Percentiles rank a stretch among this genome's conserved stretches.
These are phyloP conservation scores for Cochlearia excelsa DNA, from an alignment of 345 rosid genomes.

Conservation along the genomic window DNA sequence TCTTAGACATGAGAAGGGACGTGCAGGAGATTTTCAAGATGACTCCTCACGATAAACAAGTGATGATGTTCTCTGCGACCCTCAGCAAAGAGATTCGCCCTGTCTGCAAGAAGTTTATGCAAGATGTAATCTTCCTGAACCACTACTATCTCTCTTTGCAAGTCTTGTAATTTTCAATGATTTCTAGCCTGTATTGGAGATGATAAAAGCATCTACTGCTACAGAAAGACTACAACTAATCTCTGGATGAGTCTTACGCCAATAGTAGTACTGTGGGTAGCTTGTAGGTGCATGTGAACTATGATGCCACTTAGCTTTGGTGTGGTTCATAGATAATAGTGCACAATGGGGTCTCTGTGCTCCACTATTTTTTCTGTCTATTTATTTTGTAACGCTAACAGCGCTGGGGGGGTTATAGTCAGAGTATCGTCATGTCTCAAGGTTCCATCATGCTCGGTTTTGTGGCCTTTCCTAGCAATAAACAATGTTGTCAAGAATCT, in stretches of 20 bases:
- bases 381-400: background rate
- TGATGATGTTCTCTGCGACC: slow-evolving; percentile 99
- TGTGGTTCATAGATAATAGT: no score
- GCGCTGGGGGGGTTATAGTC: no score
- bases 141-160: slow-evolving; percentile 59
- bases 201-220: background rate
- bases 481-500: slow-evolving; percentile 35
- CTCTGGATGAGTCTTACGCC: background rate
- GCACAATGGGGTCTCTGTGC: no score
- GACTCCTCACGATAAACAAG: slow-evolving; percentile 99
- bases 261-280: background rate
- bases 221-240: background rate
- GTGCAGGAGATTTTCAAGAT: slow-evolving; percentile 97
- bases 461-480: slow-evolving; percentile 14
- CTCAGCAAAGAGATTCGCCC: slow-evolving; percentile 99
- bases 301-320: background rate
- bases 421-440: no score
- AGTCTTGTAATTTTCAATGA: slow-evolving; percentile 39
- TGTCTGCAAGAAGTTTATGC: slow-evolving; percentile 99
- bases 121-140: slow-evolving; percentile 89
- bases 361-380: no score
- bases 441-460: slow-evolving; percentile 25
- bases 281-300: no score
- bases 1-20: slow-evolving; percentile 88
- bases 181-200: slow-evolving; percentile 37